phyloP scores from a whole-genome alignment of 768 basidiomycete species.

The Boletellus ananiceps region DNA sequence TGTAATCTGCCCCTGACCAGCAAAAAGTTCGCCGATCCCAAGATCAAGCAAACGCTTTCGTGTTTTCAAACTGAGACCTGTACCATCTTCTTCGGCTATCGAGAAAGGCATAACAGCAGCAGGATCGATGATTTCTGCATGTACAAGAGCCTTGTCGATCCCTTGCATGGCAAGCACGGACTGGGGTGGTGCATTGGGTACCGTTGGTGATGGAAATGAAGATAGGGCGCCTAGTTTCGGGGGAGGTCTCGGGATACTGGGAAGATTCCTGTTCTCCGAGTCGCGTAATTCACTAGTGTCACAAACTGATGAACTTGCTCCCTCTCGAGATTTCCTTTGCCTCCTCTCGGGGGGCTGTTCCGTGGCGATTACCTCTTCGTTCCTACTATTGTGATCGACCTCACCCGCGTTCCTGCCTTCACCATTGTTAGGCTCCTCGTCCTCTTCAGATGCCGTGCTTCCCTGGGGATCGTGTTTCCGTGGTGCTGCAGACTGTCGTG shows the following conservation, averaged over 20 bases:
- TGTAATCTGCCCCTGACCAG: slow-evolving; percentile 49
- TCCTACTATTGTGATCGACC: slow-evolving; percentile 9
- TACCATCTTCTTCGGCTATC: slow-evolving; percentile 33
- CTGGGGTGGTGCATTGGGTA: slow-evolving; percentile 67
- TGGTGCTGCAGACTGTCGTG: slow-evolving; percentile 32
- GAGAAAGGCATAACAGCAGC: slow-evolving; percentile 42
- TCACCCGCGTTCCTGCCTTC: slow-evolving; percentile 17
- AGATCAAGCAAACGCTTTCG: slow-evolving; percentile 62
- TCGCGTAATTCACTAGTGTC: neutral
- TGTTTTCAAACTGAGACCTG: slow-evolving; percentile 55
- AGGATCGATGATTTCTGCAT: slow-evolving; percentile 67
- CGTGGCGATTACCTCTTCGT: slow-evolving; percentile 7
- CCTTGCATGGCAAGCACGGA: slow-evolving; percentile 72
- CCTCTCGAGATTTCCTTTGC: slow-evolving; percentile 32
- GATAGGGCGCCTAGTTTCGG: slow-evolving; percentile 43
- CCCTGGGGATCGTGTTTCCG: slow-evolving; percentile 19
- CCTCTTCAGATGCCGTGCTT: slow-evolving; percentile 18
- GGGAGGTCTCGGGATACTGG: slow-evolving; percentile 4
- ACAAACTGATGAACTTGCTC: slow-evolving; percentile 16
- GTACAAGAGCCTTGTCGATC: slow-evolving; percentile 65
- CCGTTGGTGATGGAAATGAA: slow-evolving; percentile 62
- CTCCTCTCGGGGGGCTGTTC: slow-evolving; percentile 41
- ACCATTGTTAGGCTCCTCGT: slow-evolving; percentile 16
- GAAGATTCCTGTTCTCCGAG: neutral
- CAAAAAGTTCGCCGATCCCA: slow-evolving; percentile 84